A percentile compares a stretch with the other conserved stretches of the same genome.
These are phyloP conservation scores for Arthrobotrys entomopaga DNA, from an alignment of 2,329 filamentous ascomycete species.

Conservation along the genomic window DNA sequence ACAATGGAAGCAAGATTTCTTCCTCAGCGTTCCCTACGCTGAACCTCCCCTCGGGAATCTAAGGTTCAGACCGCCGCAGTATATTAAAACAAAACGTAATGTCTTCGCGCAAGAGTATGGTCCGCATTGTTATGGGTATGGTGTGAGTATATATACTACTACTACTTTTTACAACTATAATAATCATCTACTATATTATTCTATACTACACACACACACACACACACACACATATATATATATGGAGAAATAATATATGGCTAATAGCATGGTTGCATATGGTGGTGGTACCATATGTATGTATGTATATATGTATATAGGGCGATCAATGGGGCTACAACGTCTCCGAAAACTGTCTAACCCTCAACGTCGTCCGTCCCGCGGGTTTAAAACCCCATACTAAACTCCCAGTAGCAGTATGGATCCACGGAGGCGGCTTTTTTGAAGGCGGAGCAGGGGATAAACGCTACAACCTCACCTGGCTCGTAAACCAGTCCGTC, in stretches of 20 bases:
- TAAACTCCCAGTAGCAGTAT: conserved; percentile 60
- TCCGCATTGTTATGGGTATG: conserved; percentile 58
- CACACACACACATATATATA: no score
- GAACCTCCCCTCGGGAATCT: conserved; percentile 68
- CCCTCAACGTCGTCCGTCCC: conserved; percentile 60
- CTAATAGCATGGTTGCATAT: no score
- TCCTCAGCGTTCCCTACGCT: conserved; percentile 70
- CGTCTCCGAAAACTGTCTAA: conserved; percentile 60
- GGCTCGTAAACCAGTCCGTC: conserved; percentile 68
- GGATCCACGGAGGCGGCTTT: conserved; percentile 65
- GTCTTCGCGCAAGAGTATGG: conserved; percentile 59
- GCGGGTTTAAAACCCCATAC: conserved; percentile 13
- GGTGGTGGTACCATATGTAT: no score
- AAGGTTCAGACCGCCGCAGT: conserved; percentile 63
- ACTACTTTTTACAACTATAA: conserved; percentile 49
- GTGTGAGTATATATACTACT: conserved; percentile 58
- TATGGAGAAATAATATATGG: no score
- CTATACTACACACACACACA: no score
- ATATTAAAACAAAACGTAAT: conserved; percentile 56
- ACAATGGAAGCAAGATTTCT: conserved; percentile 66
- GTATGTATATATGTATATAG: no score
- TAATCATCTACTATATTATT: conserved; percentile 14
- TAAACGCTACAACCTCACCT: conserved; percentile 72
- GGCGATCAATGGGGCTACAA: not conserved
- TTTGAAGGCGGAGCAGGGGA: conserved; percentile 66